These are phyloP conservation scores for Artemisia tridentata DNA, from an alignment of 129 eudicot species.

Conservation along the genomic window DNA sequence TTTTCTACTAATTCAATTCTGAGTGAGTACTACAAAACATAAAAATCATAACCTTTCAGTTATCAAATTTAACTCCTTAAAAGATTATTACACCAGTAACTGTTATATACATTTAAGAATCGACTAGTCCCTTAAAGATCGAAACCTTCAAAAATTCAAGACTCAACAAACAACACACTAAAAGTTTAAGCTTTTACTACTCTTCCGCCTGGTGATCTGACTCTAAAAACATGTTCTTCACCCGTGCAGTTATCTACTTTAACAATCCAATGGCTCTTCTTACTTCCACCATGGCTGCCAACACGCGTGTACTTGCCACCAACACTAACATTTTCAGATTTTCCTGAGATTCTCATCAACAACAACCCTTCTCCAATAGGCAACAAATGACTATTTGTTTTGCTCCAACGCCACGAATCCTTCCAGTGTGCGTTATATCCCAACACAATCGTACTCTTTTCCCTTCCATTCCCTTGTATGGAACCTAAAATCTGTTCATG, in stretches of 20 bases:
- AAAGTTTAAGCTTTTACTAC: constrained; percentile 38
- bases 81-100: constrained; percentile 11
- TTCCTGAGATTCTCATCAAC: constrained; percentile 50
- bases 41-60: constrained; percentile 12
- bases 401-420: constrained; percentile 63
- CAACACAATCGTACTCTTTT: constrained; percentile 48
- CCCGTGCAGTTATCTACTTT: constrained; percentile 86
- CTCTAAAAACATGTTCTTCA: constrained; percentile 91
- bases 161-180: neutral
- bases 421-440: constrained; percentile 85
- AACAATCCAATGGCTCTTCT: constrained; percentile 63
- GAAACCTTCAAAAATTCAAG: constrained; percentile 13
- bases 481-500: constrained; percentile 52
- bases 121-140: constrained; percentile 12
- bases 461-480: constrained; percentile 39
- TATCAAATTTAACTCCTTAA: constrained; percentile 10
- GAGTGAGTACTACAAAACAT: neutral
- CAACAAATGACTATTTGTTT: constrained; percentile 58
- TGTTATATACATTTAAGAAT: constrained; percentile 32
- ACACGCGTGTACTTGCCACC: constrained; percentile 24
- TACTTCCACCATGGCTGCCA: constrained; percentile 36
- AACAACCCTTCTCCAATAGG: constrained; percentile 91
- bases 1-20: neutral
- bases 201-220: constrained; percentile 56
- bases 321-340: constrained; percentile 11